Base-by-base conservation (phyloP, 1,284 basidiomycete species). In the Ustilago bromivora region DNA sequence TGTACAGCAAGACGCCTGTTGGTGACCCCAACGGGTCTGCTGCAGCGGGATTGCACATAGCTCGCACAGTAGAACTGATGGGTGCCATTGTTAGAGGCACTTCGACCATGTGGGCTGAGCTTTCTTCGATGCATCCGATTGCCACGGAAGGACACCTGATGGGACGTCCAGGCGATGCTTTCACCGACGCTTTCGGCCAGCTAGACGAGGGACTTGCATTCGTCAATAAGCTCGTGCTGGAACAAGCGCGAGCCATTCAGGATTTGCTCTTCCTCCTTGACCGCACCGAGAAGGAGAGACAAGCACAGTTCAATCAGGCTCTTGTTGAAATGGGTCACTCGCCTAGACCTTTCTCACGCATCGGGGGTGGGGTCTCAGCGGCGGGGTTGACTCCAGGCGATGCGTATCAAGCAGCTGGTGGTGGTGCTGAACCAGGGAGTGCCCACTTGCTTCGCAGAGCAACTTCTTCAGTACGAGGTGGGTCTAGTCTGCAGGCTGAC, bases 221-320 rank as follows among this genome's bases (percentile, higher is more conserved):
- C n/a, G 65, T 76, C 38, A 71, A 71, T 59, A 76, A 76, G 59
- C 57, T 76, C 46, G 69, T 71, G n/a, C 69, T 71, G 3, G 74
- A 76, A 41, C 74, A 76, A 19, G 74, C 74, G 2, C 69, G 74
- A 15, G 74, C 74, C 28, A 61, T 76, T 19, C 74, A 76, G 36
- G 74, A 76, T 53, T 19, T 76, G 31, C 69, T 76, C 10, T 76
- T 76, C 66, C 58, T 71, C 0, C 69, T 76, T 3, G 74, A 76
- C 10, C 60, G 74, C 28, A 71, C 69, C 1, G 74, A 76, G 47
- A 76, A 77, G 64, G 75, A 73, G 58, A 61, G 75, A n/a, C 75
- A 77, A 41, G 56, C 59, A 15, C 74, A 76, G 23, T 71, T 71
- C 74, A 76, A 76, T 35, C 65, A 68, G 47, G 69, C 67, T 7